Base-by-base conservation (phyloP, 805 yeast species). In the Metschnikowia kunwiensis region DNA sequence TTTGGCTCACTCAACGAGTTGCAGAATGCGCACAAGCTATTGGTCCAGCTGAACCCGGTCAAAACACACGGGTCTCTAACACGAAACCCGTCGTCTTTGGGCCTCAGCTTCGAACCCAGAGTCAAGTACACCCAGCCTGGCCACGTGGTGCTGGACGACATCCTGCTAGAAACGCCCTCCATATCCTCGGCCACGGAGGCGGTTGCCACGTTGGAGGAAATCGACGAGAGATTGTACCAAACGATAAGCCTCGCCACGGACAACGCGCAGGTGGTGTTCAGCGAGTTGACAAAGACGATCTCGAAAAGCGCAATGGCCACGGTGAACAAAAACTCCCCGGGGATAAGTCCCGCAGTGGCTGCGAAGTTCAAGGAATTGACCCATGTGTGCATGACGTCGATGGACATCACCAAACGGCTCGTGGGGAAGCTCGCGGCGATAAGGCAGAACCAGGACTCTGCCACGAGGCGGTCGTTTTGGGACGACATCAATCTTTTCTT, bases 401-500 rank as follows among this genome's bases (percentile, higher is more conserved):
- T 84, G 74, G 95, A 86, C n/a, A 74, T 83, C 27, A 84, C 95
- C 7, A 79, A 81, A 45, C 63, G 80, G 40, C 70, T 86, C 32
- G 75, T 75, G 40, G 63, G 64, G 10, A 74, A 79, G 35, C 63
- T 89, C 33, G 63, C 68, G 9, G 61, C 72, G 2, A 70, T 78
- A 21, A 57, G 78, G 22, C 60, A 70, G 12, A 77, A 70, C 27
- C 67, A 75, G 6, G 70, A 72, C 5, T 51, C 57, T 4, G 52
- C 60, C 6, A 82, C 80, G 23, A 78, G 84, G 43, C 70, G 75
- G 40, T 70, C 70, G 46, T 78, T 91, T 36, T 89, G 93, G 78
- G 97, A 91, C 47, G 89, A 85, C 46, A 82, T 86, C 22, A 88
- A 86, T 55, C 63, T 78, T 31, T 87, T 88, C 50, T 65, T 91